Conservation (phyloP, 1,139 yeast species). For the Citeromyces hawaiiensis region DNA sequence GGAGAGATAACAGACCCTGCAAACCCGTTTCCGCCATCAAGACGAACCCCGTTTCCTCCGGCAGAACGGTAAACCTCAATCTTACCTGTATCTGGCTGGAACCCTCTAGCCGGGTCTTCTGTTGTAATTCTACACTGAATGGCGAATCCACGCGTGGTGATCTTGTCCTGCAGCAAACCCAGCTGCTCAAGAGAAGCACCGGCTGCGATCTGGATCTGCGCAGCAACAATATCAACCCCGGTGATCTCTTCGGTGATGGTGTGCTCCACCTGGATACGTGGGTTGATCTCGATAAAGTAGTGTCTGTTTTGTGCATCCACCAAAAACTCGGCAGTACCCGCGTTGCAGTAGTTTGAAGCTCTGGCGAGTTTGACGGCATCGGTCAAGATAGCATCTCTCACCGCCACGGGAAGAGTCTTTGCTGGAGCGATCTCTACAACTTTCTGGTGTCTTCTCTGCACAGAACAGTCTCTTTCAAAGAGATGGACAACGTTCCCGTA, state of each 20-base stretch:
- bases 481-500: conserved; percentile 92
- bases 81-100: conserved; percentile 98
- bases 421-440: conserved; percentile 99
- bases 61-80: conserved; percentile 97
- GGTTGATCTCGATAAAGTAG: conserved; percentile 95
- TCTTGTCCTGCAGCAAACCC: conserved; percentile 86
- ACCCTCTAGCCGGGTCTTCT: conserved; percentile 92
- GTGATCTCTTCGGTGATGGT: conserved; percentile 98
- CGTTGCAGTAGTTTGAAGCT: conserved; percentile 84
- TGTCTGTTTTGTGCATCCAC: conserved; percentile 93
- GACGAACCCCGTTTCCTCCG: conserved; percentile 98
- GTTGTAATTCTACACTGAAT: conserved; percentile 99
- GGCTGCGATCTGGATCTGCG: conserved; percentile 97
- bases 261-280: conserved; percentile 97
- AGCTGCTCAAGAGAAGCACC: conserved; percentile 90
- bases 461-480: conserved; percentile 97
- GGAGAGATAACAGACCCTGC: conserved; percentile 98
- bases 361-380: conserved; percentile 92
- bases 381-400: conserved; percentile 80
- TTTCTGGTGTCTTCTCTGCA: conserved; percentile 98
- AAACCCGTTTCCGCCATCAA: conserved; percentile 98
- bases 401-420: conserved; percentile 65
- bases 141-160: conserved; percentile 94
- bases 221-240: conserved; percentile 95
- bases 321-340: conserved; percentile 97